Conservation (phyloP, 1,284 basidiomycete genomes). For the Exobasidium rhododendri region DNA sequence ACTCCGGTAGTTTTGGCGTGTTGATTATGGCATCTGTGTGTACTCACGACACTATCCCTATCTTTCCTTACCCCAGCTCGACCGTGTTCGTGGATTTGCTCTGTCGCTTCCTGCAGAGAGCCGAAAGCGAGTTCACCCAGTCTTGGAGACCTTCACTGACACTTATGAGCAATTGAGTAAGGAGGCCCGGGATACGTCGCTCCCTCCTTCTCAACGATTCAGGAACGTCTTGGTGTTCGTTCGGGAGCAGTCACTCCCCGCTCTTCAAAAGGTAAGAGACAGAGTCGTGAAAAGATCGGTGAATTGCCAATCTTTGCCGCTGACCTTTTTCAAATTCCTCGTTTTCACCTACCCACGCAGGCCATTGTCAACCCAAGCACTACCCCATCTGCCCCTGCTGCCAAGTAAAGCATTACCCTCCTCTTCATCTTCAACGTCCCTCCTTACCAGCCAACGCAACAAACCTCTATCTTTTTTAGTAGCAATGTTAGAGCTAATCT, state of each 20-base stretch:
- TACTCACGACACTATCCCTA: background rate
- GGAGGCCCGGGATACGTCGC: constrained; percentile 45
- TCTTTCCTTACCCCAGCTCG: constrained; percentile 39
- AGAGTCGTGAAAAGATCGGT: too few relatives aligned
- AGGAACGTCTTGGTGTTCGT: constrained; percentile 44
- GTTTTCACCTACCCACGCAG: background rate
- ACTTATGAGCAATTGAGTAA: constrained; percentile 45
- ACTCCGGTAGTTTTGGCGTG: constrained; percentile 8
- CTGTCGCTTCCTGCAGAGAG: constrained; percentile 42
- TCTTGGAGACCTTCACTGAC: constrained; percentile 45
- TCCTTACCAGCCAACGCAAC: too few relatives aligned
- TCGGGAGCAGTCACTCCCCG: constrained; percentile 46
- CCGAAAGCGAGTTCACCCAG: constrained; percentile 47
- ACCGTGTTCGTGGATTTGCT: constrained; percentile 47
- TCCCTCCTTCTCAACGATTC: constrained; percentile 40
- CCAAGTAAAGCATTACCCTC: too few relatives aligned
- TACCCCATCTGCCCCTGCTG: background rate
- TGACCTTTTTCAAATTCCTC: too few relatives aligned
- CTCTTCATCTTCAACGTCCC: too few relatives aligned
- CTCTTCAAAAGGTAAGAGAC: constrained; percentile 38
- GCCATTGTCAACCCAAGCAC: constrained; percentile 9
- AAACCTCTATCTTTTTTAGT: too few relatives aligned
- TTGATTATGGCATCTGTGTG: background rate
- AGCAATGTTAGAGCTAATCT: too few relatives aligned
- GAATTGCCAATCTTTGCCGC: too few relatives aligned